Evolutionary conservation across 306 rosid genomes (phyloP), one percentile per base, ranked within the genome.

Genomic region (Rubus parviflorus): DNA sequence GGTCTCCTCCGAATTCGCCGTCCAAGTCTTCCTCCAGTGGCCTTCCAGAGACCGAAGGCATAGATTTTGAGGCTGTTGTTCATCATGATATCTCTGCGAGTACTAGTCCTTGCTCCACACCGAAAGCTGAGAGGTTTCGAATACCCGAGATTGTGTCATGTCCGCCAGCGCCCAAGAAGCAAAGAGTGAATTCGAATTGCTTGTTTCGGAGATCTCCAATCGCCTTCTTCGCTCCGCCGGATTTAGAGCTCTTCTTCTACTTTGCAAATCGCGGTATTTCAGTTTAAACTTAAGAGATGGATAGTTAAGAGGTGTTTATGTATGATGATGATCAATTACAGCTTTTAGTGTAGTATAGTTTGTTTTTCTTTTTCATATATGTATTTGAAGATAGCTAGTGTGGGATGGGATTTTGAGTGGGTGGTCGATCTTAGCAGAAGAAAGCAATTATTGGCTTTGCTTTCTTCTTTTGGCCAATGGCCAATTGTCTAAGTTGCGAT

Each of bases 81-180:
- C 16, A 88, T 20, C 81, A 75, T 72, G 90, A 74, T 40, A 82
- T 46, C 23, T 54, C 87, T 13, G 65, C 23, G 53, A 81, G 82
- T 53, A 82, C 42, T 38, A 57, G 85, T 1, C 42, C 67, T 61
- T 93, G 97, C 73, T 92, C 93, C 11, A 94, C 98, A 1, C 98
- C 98, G 4, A 94, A 89, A 83, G 97, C 90, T 20, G 82, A 90
- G 74, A 90, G 87, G 69, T 89, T 82, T 57, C 81, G 90, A 70
- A 92, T 94, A 81, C 98, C 98, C 8, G 93, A 90, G 82, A 81
- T 88, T 74, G 64, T 79, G 40, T 86, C 94, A 23, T 94, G 98
- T 41, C 98, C 98, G 1, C 95, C 98, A 46, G 97, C 97, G 7
- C 98, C 98, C 6, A 92, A 94, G 88, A 94, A 90, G 81, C 90